These are phyloP conservation scores for Helotiales sp. DNA, from an alignment of 2,329 filamentous ascomycete genomes.

Conservation along the genomic window DNA sequence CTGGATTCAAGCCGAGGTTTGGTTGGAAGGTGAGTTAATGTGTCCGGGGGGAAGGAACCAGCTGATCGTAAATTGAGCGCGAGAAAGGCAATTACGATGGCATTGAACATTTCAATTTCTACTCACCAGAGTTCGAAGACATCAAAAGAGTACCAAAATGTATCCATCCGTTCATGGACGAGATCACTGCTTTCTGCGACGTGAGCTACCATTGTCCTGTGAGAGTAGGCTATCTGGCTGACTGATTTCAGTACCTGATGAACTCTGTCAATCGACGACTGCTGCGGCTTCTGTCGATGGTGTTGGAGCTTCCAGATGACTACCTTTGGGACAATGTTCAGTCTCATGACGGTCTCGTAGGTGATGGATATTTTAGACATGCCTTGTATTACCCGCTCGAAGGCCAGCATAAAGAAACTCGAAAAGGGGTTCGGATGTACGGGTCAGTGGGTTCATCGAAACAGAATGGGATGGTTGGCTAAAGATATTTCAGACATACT, in stretches of 20 bases:
- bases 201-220: conserved; percentile 1
- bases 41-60: background rate
- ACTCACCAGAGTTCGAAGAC: conserved; percentile 19
- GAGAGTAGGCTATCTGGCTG: background rate
- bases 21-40: conserved; percentile 27
- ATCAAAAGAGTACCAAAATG: conserved; percentile 39
- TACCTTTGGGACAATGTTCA: conserved; percentile 46
- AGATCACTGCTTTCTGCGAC: conserved; percentile 45
- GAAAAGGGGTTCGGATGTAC: conserved; percentile 44
- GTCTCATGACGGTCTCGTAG: conserved; percentile 42
- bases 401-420: conserved; percentile 35
- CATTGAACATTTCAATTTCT: conserved; percentile 54
- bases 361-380: conserved; percentile 48
- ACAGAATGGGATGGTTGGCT: background rate
- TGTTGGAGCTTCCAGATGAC: conserved; percentile 45
- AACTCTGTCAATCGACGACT: conserved; percentile 47
- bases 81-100: conserved; percentile 45
- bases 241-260: conserved; percentile 41
- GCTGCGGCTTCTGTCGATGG: conserved; percentile 42
- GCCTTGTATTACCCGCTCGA: conserved; percentile 42
- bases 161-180: conserved; percentile 50
- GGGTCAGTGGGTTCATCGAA: conserved; percentile 7
- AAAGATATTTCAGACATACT: conserved; percentile 40
- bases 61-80: conserved; percentile 33
- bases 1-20: conserved; percentile 50